Evolutionary conservation across 441 rosid species (phyloP), one percentile per base, ranked within the genome.

Genomic region (Euphorbia celastroides): DNA sequence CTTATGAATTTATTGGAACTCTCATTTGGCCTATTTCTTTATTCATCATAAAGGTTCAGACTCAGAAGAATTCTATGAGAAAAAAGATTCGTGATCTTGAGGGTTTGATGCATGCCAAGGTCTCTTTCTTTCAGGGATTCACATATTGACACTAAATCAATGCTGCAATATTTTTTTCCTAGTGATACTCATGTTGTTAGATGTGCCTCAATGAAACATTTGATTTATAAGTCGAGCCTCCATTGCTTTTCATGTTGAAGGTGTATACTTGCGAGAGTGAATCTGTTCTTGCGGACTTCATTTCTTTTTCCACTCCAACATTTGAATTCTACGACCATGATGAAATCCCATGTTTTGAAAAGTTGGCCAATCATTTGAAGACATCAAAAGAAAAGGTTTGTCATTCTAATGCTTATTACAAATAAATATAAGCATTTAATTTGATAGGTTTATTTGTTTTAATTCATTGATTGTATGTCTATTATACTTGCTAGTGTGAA

Each of bases 91-190:
- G 38, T 19, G 79, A 83, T 59, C 89, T 94, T 42, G 99, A 94
- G 79, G 80, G 77, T 1, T 56, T 85, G 30, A 84, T 94, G 98
- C 64, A 81, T 74, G 87, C 98, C 23, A 94, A 94, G 98, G 97
- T 28, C 5, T 42, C 8, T 25, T 78, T 69, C 52, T 62, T 60
- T 73, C 41, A 38, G 44, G 23, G 14, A 64, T 5, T 23, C 57
- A 32, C 34, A 32, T 60, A 66, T 32, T 22, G 5, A 0, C 28
- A 48, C 46, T 59, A 22, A 34, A 17, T 38, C 36, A 27, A 38
- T 32, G n/a, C 28, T 38, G 23, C 44, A 41, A n/a, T n/a, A n/a
- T n/a, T 41, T 7, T n/a, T 54, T 28, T 55, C 57, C 48, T 54
- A 10, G 41, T 55, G 31, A 55, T 46, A 2, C 34, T 30, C 23